phyloP scores from a whole-genome alignment of 176 grass and related monocot species.

The Metroxylon sagu region DNA sequence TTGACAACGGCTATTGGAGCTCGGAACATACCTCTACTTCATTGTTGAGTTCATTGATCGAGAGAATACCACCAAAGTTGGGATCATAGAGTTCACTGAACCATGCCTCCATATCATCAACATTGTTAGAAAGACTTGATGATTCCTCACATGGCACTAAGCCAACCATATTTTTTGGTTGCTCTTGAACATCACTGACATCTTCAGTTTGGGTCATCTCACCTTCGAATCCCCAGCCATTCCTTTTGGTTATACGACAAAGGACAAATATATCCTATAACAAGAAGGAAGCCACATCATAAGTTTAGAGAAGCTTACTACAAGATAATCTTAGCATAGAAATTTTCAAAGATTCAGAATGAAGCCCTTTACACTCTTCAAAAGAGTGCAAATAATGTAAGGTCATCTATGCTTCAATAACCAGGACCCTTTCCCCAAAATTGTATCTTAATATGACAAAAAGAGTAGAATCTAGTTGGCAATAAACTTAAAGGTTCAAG shows the following conservation, averaged over 20 bases:
- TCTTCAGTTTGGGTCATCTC: constrained; percentile 20
- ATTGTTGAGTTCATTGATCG: constrained; percentile 23
- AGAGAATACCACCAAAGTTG: constrained; percentile 15
- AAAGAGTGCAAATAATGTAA: too few species aligned
- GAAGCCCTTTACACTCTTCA: too few species aligned
- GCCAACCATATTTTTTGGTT: constrained; percentile 18
- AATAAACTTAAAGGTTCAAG: too few species aligned
- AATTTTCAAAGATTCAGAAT: too few species aligned
- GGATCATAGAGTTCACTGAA: constrained; percentile 38
- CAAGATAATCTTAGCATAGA: too few species aligned
- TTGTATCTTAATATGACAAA: too few species aligned
- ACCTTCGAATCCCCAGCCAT: constrained; percentile 34
- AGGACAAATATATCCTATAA: constrained; percentile 81
- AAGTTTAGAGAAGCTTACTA: too few species aligned
- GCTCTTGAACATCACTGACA: constrained; percentile 12
- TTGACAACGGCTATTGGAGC: not conserved
- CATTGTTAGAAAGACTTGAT: constrained; percentile 8
- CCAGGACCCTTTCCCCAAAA: too few species aligned
- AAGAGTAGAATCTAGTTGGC: too few species aligned
- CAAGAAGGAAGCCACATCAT: constrained; percentile 1
- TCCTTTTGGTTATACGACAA: constrained; percentile 83
- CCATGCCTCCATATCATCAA: constrained; percentile 26
- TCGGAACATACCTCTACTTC: constrained; percentile 42
- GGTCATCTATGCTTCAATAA: too few species aligned
- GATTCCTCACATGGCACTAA: constrained; percentile 21